Evolutionary conservation across 208 protist genomes (phyloP).

Genomic region (Endotrypanum monterogeii): DNA sequence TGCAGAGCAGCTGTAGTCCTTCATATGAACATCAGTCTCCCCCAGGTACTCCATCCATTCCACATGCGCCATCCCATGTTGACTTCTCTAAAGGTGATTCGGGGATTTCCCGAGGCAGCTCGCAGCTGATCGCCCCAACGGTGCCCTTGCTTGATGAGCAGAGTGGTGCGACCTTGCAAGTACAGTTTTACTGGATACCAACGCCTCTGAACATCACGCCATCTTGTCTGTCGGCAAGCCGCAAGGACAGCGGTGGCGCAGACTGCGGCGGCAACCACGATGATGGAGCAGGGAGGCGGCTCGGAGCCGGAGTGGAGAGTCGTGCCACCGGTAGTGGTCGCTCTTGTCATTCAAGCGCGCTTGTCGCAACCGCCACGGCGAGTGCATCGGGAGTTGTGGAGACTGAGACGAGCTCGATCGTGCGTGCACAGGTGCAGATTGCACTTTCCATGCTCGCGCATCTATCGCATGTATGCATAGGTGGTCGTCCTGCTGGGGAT

Average conservation of each 20-base stretch:
- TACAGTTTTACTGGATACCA: conserved; percentile 32
- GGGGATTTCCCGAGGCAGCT: conserved; percentile 4
- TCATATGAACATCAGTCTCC: neutral
- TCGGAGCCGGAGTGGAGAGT: too few relatives aligned
- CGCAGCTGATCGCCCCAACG: neutral
- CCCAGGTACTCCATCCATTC: neutral
- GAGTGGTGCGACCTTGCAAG: conserved; percentile 28
- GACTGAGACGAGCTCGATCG: neutral
- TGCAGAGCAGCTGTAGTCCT: conserved; percentile 33
- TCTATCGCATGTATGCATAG: conserved; percentile 26
- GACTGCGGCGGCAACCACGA: neutral
- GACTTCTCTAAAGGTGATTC: neutral
- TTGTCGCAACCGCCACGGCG: neutral
- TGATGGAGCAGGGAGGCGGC: neutral
- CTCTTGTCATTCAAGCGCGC: neutral
- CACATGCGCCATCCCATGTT: neutral
- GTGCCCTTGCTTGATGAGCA: conserved; percentile 13
- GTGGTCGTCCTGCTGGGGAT: conserved; percentile 2
- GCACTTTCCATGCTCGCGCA: conserved; percentile 21
- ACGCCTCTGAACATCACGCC: conserved; percentile 20
- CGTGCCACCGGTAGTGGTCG: neutral
- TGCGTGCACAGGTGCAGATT: conserved; percentile 22
- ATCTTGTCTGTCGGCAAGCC: conserved; percentile 2
- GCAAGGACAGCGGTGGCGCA: neutral
- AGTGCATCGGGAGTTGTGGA: neutral